Percentiles rank a stretch among this genome's conserved stretches.
Evolutionary conservation across 768 basidiomycete species (phyloP).

Genomic region (Phlebiopsis gigantea): DNA sequence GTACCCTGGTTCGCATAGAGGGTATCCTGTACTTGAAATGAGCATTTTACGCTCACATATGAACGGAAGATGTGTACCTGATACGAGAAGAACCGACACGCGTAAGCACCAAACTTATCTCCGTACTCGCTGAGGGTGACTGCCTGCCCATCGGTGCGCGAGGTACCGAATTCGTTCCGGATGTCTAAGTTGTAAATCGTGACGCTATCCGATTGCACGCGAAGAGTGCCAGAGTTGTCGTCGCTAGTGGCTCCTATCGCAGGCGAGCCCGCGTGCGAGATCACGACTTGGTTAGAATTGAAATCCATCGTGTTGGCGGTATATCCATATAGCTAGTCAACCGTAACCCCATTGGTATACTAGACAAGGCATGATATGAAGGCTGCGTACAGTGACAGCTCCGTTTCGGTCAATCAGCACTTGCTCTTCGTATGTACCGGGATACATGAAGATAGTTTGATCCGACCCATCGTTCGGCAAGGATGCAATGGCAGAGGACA

Average conservation of each 20-base stretch:
- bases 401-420: background rate
- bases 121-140: background rate
- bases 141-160: background rate
- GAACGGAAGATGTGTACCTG: background rate
- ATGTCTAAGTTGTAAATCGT: background rate
- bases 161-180: background rate
- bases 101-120: background rate
- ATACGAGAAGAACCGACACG: background rate
- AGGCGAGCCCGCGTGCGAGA: background rate
- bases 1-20: background rate
- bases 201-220: background rate
- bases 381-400: background rate
- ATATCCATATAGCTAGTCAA: background rate
- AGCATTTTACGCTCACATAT: background rate
- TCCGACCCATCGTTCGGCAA: background rate
- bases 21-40: background rate
- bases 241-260: background rate
- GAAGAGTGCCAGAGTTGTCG: background rate
- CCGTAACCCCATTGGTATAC: background rate
- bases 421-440: background rate
- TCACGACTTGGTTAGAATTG: background rate
- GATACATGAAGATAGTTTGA: background rate
- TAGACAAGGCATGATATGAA: background rate
- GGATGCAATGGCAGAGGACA: background rate
- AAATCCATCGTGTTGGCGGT: background rate